Conservation (phyloP, 352 stramenopile genomes). For the Thalassiosira allenii region DNA sequence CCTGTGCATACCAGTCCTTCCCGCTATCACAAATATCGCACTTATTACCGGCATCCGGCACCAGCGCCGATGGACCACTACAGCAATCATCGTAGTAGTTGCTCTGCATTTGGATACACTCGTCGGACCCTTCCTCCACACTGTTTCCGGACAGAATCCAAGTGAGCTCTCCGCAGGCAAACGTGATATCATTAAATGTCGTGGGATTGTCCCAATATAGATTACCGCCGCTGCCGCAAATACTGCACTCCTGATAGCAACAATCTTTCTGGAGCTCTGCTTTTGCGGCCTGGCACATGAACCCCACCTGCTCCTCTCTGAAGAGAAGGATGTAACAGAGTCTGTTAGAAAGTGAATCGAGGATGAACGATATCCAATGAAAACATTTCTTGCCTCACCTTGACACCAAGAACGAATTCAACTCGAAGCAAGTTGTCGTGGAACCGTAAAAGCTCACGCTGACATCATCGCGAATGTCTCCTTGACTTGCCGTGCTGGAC, state of each 20-base stretch:
- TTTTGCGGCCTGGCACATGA: slow-evolving; percentile 69
- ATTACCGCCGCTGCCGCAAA: slow-evolving; percentile 55
- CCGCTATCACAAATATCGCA: slow-evolving; percentile 65
- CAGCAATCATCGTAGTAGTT: slow-evolving; percentile 64
- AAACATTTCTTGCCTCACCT: slow-evolving; percentile 51
- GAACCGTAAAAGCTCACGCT: slow-evolving; percentile 65
- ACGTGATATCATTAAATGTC: slow-evolving; percentile 57
- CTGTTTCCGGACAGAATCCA: slow-evolving; percentile 60
- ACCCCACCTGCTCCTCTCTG: slow-evolving; percentile 47
- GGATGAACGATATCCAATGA: no score
- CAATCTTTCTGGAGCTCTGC: slow-evolving; percentile 39
- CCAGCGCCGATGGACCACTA: slow-evolving; percentile 54
- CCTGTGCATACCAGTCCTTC: slow-evolving; percentile 68
- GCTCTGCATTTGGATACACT: slow-evolving; percentile 57
- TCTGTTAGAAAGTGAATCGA: no score
- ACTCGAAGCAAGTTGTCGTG: slow-evolving; percentile 61
- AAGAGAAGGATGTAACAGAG: no score
- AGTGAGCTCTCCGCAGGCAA: slow-evolving; percentile 66
- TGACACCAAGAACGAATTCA: slow-evolving; percentile 68
- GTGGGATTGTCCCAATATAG: slow-evolving; percentile 70
- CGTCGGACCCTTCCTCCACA: slow-evolving; percentile 56
- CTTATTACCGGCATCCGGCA: slow-evolving; percentile 61
- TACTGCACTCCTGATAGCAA: slow-evolving; percentile 58
- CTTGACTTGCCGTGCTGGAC: slow-evolving; percentile 31
- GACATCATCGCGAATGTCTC: slow-evolving; percentile 51